These are phyloP conservation scores for Psilocybe subaeruginosa DNA, from an alignment of 768 basidiomycete species.

Conservation along the genomic window DNA sequence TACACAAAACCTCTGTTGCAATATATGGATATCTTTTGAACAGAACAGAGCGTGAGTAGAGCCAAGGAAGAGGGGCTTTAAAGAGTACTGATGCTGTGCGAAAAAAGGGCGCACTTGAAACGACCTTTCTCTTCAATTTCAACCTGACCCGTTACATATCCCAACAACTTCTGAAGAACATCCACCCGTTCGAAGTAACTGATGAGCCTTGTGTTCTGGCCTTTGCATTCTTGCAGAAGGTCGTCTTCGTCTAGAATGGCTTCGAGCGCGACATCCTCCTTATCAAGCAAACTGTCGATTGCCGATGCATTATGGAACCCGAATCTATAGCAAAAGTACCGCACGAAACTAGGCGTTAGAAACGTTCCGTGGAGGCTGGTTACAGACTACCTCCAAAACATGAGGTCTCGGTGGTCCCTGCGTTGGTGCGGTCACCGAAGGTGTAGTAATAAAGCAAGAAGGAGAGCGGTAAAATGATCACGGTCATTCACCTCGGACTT, in stretches of 20 bases:
- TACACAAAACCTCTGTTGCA: slow-evolving; percentile 93
- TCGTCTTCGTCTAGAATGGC: slow-evolving; percentile 94
- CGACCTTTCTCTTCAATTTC: slow-evolving; percentile 77
- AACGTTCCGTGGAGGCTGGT: slow-evolving; percentile 28
- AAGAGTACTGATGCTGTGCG: slow-evolving; percentile 1
- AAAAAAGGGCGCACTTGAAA: slow-evolving; percentile 70
- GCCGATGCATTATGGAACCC: slow-evolving; percentile 88
- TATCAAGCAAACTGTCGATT: slow-evolving; percentile 89
- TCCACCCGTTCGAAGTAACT: slow-evolving; percentile 86
- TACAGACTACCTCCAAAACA: slow-evolving; percentile 57
- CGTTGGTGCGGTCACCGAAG: slow-evolving; percentile 20
- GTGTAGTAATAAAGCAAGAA: slow-evolving; percentile 19
- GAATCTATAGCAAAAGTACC: slow-evolving; percentile 63
- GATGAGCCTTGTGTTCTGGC: slow-evolving; percentile 87
- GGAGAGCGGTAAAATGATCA: slow-evolving; percentile 12
- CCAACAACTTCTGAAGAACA: slow-evolving; percentile 77
- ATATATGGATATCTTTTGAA: slow-evolving; percentile 82
- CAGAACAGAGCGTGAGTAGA: slow-evolving; percentile 3
- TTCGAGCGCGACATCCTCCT: slow-evolving; percentile 88
- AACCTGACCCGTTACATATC: slow-evolving; percentile 86
- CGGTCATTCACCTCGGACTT: slow-evolving; percentile 5
- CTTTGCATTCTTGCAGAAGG: slow-evolving; percentile 92
- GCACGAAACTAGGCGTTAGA: slow-evolving; percentile 32
- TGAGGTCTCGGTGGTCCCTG: slow-evolving; percentile 35
- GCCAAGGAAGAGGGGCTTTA: background rate